These are phyloP conservation scores for Fusarium setosum DNA, from an alignment of 2,329 filamentous ascomycete species.

Conservation along the genomic window DNA sequence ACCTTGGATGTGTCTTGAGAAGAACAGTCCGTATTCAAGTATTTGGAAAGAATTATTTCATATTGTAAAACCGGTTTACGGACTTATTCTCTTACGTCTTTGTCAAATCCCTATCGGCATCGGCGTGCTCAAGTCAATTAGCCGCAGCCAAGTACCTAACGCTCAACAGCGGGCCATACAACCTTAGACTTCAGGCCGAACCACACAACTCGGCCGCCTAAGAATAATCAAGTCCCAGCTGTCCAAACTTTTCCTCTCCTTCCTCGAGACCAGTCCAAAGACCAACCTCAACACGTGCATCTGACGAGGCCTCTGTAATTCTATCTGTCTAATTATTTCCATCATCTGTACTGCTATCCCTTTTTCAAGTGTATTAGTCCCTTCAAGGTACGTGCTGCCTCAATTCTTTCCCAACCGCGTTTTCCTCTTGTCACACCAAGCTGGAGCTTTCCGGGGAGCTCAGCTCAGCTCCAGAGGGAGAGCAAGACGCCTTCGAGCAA, in stretches of 20 bases:
- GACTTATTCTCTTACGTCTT: too few species aligned
- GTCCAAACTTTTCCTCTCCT: slow-evolving; percentile 45
- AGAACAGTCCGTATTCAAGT: too few species aligned
- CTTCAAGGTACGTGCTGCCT: slow-evolving; percentile 40
- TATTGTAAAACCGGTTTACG: too few species aligned
- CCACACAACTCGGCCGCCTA: slow-evolving; percentile 20
- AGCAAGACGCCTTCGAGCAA: slow-evolving; percentile 26
- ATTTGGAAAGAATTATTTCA: too few species aligned
- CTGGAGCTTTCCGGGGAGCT: slow-evolving; percentile 20
- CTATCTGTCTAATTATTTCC: slow-evolving; percentile 21
- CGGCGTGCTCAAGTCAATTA: too few species aligned
- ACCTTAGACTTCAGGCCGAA: slow-evolving; percentile 52
- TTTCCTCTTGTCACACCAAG: slow-evolving; percentile 26
- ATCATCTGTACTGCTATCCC: slow-evolving; percentile 25
- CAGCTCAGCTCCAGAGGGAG: slow-evolving; percentile 11
- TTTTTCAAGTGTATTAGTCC: slow-evolving; percentile 34
- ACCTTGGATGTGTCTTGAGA: too few species aligned
- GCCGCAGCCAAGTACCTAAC: too few species aligned
- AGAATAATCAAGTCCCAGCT: slow-evolving; percentile 27
- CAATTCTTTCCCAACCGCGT: slow-evolving; percentile 18
- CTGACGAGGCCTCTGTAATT: slow-evolving; percentile 32
- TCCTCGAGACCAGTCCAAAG: slow-evolving; percentile 41
- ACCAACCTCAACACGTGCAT: slow-evolving; percentile 37
- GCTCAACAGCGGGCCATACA: too few species aligned
- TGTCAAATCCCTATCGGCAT: too few species aligned